Conservation (phyloP, 495 filamentous ascomycete genomes). For the Neurospora cerealis region DNA sequence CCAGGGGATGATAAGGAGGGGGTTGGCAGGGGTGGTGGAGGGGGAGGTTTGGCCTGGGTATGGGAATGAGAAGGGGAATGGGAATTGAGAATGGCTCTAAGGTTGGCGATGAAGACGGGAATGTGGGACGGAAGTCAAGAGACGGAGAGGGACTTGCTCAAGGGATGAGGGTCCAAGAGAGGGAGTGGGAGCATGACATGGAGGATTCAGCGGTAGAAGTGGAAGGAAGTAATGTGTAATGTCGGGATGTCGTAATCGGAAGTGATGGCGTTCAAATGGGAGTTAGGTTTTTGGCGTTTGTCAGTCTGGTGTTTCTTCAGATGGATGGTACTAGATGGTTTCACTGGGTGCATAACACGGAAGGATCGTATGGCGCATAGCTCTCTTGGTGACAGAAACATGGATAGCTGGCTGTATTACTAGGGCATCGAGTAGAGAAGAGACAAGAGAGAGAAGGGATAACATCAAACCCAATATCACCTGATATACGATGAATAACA, state of each 20-base stretch:
- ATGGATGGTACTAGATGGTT: neutral
- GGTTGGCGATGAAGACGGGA: too few relatives aligned
- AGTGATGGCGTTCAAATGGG: neutral
- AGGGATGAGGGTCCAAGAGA: neutral
- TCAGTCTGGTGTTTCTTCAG: neutral
- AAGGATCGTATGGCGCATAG: neutral
- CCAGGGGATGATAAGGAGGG: neutral
- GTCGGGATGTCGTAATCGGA: neutral
- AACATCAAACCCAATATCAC: neutral
- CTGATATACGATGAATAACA: neutral
- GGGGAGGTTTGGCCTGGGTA: neutral
- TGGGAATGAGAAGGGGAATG: neutral
- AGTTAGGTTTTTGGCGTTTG: neutral
- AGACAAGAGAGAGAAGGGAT: neutral
- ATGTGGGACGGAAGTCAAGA: neutral
- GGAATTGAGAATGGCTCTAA: neutral
- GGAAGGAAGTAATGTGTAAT: neutral
- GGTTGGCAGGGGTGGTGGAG: neutral
- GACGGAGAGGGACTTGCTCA: neutral
- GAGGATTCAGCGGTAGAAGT: neutral
- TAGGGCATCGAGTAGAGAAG: neutral
- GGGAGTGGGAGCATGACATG: neutral
- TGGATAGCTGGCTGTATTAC: neutral
- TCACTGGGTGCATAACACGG: neutral
- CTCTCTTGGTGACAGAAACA: neutral